A percentile compares a stretch with the other conserved stretches of the same genome.
Conservation (phyloP, 2,329 filamentous ascomycete genomes). For the Gliomastix tumulicola region DNA sequence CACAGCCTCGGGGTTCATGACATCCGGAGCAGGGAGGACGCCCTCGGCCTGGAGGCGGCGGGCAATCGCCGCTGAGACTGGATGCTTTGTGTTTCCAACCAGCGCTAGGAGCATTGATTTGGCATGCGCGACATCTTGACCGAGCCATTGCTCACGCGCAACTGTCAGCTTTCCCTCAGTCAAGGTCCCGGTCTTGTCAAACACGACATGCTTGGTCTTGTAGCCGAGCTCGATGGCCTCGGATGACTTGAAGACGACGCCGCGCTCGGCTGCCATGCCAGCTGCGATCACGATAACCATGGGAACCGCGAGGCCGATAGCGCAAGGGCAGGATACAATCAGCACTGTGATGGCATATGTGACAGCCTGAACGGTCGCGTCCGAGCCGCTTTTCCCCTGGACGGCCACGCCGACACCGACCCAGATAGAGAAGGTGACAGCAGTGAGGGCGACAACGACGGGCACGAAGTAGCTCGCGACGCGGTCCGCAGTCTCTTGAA, state of each 20-base stretch:
- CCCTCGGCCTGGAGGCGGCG: constrained; percentile 23
- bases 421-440: constrained; percentile 47
- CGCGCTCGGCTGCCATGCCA: constrained; percentile 47
- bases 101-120: constrained; percentile 22
- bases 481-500: constrained; percentile 51
- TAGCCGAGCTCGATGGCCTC: constrained; percentile 43
- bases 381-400: constrained; percentile 25
- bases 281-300: constrained; percentile 59
- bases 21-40: constrained; percentile 3
- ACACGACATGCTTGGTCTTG: constrained; percentile 48
- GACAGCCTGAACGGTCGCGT: constrained; percentile 19
- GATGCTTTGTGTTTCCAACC: constrained; percentile 38
- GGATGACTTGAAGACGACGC: constrained; percentile 52
- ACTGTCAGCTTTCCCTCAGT: constrained; percentile 36
- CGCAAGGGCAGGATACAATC: constrained; percentile 58
- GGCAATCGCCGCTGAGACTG: constrained; percentile 41
- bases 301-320: constrained; percentile 57
- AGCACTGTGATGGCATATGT: constrained; percentile 38
- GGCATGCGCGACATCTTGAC: constrained; percentile 9
- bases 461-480: constrained; percentile 56
- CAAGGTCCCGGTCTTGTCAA: constrained; percentile 61
- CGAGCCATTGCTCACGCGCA: constrained; percentile 11
- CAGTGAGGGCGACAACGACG: constrained; percentile 36
- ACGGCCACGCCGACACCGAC: constrained; percentile 26
- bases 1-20: constrained; percentile 25